Evolutionary conservation across 2,329 filamentous ascomycete species (phyloP).

Genomic region (Lasiodiplodia citricola): DNA sequence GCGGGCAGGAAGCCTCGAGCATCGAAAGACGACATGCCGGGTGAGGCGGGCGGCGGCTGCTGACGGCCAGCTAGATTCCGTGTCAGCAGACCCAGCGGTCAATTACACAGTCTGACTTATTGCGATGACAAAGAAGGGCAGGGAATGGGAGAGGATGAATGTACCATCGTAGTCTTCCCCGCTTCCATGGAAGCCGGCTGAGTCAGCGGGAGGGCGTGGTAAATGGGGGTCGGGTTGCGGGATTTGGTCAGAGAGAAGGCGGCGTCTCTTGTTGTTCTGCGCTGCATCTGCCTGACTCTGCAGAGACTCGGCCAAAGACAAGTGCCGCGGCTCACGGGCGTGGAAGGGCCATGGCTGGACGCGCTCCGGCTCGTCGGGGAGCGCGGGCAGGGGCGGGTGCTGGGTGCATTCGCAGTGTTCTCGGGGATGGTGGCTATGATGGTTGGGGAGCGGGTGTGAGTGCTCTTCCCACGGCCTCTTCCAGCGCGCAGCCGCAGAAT

Average conservation of each 20-base stretch:
- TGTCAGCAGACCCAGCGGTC: constrained; percentile 22
- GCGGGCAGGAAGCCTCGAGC: background rate
- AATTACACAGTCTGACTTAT: constrained; percentile 16
- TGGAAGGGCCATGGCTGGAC: background rate
- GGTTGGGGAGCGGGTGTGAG: constrained; percentile 22
- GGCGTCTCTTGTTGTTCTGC: constrained; percentile 24
- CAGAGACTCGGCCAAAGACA: constrained; percentile 9
- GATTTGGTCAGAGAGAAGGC: background rate
- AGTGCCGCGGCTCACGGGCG: too few species aligned
- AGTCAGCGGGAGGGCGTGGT: constrained; percentile 9
- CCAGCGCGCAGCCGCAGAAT: constrained; percentile 35
- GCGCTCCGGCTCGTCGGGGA: background rate
- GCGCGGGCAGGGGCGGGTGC: background rate
- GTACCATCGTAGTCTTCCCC: constrained; percentile 21
- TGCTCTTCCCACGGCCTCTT: constrained; percentile 42
- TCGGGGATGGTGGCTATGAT: background rate
- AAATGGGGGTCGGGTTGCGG: background rate
- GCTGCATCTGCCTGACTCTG: constrained; percentile 10
- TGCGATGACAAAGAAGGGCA: constrained; percentile 23
- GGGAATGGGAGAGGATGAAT: background rate
- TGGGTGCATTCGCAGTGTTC: background rate
- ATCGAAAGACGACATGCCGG: constrained; percentile 13
- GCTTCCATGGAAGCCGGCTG: constrained; percentile 21
- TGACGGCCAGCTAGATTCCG: background rate
- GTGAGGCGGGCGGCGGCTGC: constrained; percentile 5